Percentiles rank a stretch among this genome's conserved stretches.
Conservation (phyloP, 768 basidiomycete species). For the Podaxis sp. region DNA sequence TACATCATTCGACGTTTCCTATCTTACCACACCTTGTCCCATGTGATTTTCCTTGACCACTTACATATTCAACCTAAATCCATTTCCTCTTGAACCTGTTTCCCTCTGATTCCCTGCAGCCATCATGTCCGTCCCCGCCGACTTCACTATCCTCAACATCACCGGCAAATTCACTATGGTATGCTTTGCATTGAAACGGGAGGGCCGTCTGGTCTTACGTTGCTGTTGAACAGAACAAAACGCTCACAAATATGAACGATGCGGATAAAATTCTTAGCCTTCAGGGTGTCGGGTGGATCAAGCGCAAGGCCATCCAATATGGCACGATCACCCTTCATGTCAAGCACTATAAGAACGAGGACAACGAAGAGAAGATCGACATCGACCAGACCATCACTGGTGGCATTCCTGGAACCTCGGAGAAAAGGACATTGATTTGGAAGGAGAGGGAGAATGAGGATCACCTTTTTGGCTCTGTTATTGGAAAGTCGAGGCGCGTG, state of each 20-base stretch:
- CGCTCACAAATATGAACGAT: conserved; percentile 48
- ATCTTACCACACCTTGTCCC: conserved; percentile 4
- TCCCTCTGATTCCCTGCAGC: conserved; percentile 1
- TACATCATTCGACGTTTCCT: background rate
- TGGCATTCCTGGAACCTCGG: conserved; percentile 56
- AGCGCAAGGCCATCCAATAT: conserved; percentile 56
- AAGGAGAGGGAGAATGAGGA: conserved; percentile 52
- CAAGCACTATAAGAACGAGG: conserved; percentile 65
- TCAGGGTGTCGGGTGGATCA: conserved; percentile 76
- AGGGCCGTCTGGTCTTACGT: background rate
- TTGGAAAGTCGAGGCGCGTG: conserved; percentile 53
- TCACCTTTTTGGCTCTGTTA: conserved; percentile 58
- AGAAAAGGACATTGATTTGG: conserved; percentile 61
- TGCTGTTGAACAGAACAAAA: conserved; percentile 54
- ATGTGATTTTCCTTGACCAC: conserved; percentile 18
- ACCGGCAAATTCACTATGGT: conserved; percentile 67
- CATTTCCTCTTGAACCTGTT: background rate
- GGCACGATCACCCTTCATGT: conserved; percentile 60
- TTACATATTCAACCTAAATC: background rate
- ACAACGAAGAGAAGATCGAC: conserved; percentile 62
- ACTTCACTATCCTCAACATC: conserved; percentile 59
- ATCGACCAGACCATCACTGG: conserved; percentile 66
- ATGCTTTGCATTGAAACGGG: conserved; percentile 14
- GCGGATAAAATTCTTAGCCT: conserved; percentile 63
- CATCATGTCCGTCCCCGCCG: conserved; percentile 65